Conservation (phyloP, 2,329 filamentous ascomycete genomes). For the Didymella keratinophila region DNA sequence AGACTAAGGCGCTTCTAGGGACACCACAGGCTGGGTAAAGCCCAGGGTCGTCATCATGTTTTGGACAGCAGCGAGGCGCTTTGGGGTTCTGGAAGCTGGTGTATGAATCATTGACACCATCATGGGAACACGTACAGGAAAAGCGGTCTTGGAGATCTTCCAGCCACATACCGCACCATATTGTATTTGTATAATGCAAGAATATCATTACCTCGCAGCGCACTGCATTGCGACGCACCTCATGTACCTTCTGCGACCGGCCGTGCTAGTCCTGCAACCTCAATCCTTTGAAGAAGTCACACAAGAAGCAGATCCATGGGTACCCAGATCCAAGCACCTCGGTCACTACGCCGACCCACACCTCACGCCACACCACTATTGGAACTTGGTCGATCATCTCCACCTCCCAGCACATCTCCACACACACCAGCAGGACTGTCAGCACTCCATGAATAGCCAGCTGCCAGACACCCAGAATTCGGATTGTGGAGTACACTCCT, state of each 20-base stretch:
- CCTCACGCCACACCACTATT: slow-evolving; percentile 16
- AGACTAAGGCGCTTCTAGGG: slow-evolving; percentile 1
- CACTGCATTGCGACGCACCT: slow-evolving; percentile 7
- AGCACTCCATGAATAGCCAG: background rate
- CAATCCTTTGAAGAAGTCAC: background rate
- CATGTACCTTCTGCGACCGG: slow-evolving; percentile 1
- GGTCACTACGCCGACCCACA: slow-evolving; percentile 12
- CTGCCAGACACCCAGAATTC: slow-evolving; percentile 1
- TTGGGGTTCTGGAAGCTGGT: slow-evolving; percentile 17
- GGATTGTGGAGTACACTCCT: background rate
- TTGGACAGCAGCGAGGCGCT: slow-evolving; percentile 19
- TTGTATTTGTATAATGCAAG: slow-evolving; percentile 23
- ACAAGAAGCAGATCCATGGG: slow-evolving; percentile 4
- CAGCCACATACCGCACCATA: slow-evolving; percentile 11
- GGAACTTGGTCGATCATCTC: slow-evolving; percentile 4
- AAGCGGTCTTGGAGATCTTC: slow-evolving; percentile 11
- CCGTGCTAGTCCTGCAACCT: slow-evolving; percentile 9
- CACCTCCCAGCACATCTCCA: slow-evolving; percentile 1
- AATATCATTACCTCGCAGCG: slow-evolving; percentile 19
- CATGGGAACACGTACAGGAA: slow-evolving; percentile 16
- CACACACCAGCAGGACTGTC: slow-evolving; percentile 1
- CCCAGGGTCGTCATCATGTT: slow-evolving; percentile 6
- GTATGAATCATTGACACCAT: slow-evolving; percentile 17
- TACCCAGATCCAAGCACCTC: slow-evolving; percentile 6
- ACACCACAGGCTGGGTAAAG: slow-evolving; percentile 8